Evolutionary conservation across 208 protist species (phyloP), one percentile per base, ranked within the genome.

Genomic region (Phytomonas sp.): DNA sequence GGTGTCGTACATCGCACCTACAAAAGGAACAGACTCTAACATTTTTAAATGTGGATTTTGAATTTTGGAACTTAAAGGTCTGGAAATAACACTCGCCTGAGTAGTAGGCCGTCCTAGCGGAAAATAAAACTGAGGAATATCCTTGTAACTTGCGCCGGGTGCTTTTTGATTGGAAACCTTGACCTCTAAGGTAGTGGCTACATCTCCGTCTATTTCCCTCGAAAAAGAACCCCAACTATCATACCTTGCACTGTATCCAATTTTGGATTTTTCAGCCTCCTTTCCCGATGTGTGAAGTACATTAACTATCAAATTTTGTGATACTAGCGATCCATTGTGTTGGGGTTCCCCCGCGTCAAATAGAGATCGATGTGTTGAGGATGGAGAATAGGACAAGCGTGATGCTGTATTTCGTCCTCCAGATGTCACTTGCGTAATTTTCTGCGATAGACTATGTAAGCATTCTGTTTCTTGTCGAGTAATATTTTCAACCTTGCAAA

Each of bases 111-210:
- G 31, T 0, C 92, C 92, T 8, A 84, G 62, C 0, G 89, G 85
- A 63, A 87, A 94, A 78, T 94, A 97, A 71, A 97, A 97, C 29
- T 79, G 87, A 4, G 92, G 92, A 56, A 97, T 95, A 30, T 89
- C 81, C 6, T 86, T 77, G 69, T 85, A 85, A 61, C 80, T 80
- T 12, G 82, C 85, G 19, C 34, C 67, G 6, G 45, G 19, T 56
- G 45, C 2, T 56, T 19, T 19, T 56, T 16, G 16, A 56, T 26
- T 56, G 6, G 45, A 56, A 56, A 11, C 56, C 40, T 65, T 70
- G n/a, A 65, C 60, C 34, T 67, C 59, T 0, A 63, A 30, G 19
- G 30, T 32, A 7, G 8, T 65, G 8, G 23, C 37, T n/a, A 65
- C 33, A 52, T 26, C 16, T 42, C 70, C 29, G 4, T 73, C 30